Evolutionary conservation across 106 monocot species (phyloP), one percentile per base, ranked within the genome.

Genomic region (Apostasia ramifera): DNA sequence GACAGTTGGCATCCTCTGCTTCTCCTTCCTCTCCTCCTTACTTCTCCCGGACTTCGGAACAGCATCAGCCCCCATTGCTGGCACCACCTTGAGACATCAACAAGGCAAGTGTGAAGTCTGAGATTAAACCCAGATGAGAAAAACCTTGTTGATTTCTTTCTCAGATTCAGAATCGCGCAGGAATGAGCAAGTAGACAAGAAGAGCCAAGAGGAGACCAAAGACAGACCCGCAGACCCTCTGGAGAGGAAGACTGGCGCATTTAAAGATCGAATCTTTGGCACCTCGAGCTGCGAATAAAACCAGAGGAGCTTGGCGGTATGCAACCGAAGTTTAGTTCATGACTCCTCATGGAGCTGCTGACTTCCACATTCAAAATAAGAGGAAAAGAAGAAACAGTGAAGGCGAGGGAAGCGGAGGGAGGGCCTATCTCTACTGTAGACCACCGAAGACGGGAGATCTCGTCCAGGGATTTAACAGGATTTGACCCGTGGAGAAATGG

Each of bases 1-100:
- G 8, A 93, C 83, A 26, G 84, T 85, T 3, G 98, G 90, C 78
- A 75, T 77, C 75, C 70, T 73, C 64, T 78, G 73, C 64, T 66
- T 56, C 68, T 66, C 53, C 51, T 70, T 84, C 51, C 59, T 44
- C 63, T 55, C 60, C 38, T 52, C 49, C 51, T 41, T 53, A 64
- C 58, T 61, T 75, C 66, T 59, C 13, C 44, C 26, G 14, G n/a
- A 42, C 45, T 45, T 70, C 59, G 50, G 38, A 45, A 41, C 40
- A 47, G 47, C 42, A 15, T 66, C 55, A 47, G 14, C 37, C 2
- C 50, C 44, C 43, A 47, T 65, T 45, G 5, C 37, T 65, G 47
- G 48, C n/a, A 26, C 65, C 47, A 47, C 65, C 47, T 44, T 62
- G 50, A 14, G 66, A 39, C 26, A 11, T 63, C 63, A 66, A 66